These are phyloP conservation scores for Pseudogymnoascus sp. DNA, from an alignment of 2,329 filamentous ascomycete species.

Conservation along the genomic window DNA sequence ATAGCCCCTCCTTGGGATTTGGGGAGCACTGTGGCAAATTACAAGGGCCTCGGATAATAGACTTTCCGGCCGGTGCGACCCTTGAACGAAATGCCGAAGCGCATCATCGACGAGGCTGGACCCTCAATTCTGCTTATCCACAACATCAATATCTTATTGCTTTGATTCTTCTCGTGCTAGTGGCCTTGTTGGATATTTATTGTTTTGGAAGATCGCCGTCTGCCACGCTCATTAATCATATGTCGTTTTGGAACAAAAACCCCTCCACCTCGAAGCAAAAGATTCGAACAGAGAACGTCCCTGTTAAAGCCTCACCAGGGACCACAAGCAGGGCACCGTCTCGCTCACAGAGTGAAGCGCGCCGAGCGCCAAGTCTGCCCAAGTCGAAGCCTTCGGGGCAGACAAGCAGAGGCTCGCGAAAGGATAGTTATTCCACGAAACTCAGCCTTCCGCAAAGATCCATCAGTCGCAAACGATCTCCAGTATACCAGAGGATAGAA, in stretches of 20 bases:
- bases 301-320: slow-evolving; percentile 3
- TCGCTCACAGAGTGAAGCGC: slow-evolving; percentile 5
- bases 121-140: slow-evolving; percentile 4
- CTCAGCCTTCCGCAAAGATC: background rate
- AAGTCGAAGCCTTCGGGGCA: background rate
- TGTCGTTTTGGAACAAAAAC: slow-evolving; percentile 13
- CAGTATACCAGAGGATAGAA: slow-evolving; percentile 16
- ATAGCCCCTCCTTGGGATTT: background rate
- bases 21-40: background rate
- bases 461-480: slow-evolving; percentile 14
- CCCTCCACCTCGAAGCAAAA: slow-evolving; percentile 10
- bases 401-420: background rate
- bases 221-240: slow-evolving; percentile 7
- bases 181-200: background rate
- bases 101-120: background rate
- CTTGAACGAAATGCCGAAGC: background rate
- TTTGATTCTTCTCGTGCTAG: slow-evolving; percentile 1
- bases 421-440: slow-evolving; percentile 7
- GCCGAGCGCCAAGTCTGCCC: background rate
- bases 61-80: background rate
- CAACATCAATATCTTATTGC: slow-evolving; percentile 1
- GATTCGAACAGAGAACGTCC: slow-evolving; percentile 9
- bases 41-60: background rate
- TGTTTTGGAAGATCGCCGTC: background rate
- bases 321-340: slow-evolving; percentile 5